phyloP scores from a whole-genome alignment of 73 alveolate genomes.

The Tetrahymena thermophila region DNA sequence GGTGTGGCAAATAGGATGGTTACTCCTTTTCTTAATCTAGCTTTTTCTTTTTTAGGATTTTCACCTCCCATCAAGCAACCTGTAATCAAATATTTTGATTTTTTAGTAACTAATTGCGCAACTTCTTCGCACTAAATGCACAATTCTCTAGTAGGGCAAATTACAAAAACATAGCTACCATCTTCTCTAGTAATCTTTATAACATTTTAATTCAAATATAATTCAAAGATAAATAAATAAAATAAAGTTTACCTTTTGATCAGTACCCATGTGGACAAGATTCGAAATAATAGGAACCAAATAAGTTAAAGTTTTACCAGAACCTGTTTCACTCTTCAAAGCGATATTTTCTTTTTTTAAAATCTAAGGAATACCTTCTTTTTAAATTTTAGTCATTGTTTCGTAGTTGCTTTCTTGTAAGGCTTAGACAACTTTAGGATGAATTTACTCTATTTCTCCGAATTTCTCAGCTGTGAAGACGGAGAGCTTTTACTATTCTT shows the following conservation, averaged over 20 bases:
- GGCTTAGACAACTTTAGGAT: slow-evolving; percentile 61
- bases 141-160: slow-evolving; percentile 68
- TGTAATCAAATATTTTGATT: slow-evolving; percentile 26
- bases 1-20: slow-evolving; percentile 90
- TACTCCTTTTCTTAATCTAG: slow-evolving; percentile 91
- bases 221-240: background rate
- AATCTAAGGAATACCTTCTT: slow-evolving; percentile 79
- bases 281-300: slow-evolving; percentile 77
- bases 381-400: slow-evolving; percentile 84
- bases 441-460: slow-evolving; percentile 56
- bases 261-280: slow-evolving; percentile 50
- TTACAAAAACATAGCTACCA: slow-evolving; percentile 64
- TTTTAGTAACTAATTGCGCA: slow-evolving; percentile 51
- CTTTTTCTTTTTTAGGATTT: slow-evolving; percentile 83
- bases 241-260: slow-evolving; percentile 26
- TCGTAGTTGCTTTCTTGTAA: slow-evolving; percentile 61
- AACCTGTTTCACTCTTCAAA: slow-evolving; percentile 92
- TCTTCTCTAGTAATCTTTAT: slow-evolving; percentile 64
- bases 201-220: background rate
- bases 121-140: slow-evolving; percentile 63
- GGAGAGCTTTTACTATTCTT: background rate
- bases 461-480: slow-evolving; percentile 68
- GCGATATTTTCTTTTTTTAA: slow-evolving; percentile 64
- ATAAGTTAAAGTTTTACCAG: slow-evolving; percentile 93
- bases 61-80: slow-evolving; percentile 85